Base-by-base conservation (phyloP, 306 rosid genomes). In the Quercus gilva region DNA sequence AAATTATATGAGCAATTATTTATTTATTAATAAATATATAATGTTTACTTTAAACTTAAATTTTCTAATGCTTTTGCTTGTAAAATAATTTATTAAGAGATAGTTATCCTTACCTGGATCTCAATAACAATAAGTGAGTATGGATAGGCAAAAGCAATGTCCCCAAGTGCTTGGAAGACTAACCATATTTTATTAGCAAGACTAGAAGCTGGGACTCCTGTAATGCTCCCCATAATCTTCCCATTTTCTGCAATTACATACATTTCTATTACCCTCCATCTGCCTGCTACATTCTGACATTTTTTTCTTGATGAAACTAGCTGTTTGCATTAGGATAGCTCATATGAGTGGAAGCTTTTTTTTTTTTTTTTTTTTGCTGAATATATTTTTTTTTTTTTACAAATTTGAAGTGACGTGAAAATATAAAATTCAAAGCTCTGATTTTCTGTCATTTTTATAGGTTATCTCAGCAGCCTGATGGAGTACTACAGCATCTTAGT, bases 71-170 rank as follows among this genome's bases (percentile, higher is more conserved):
- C 21, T 58, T 52, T 45, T n/a, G 19, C 20, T 76, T 59, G 65
- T 7, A 31, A 19, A 45, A 19, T n/a, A 41, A 13, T 1, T 70
- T 26, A 2, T 51, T 13, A 19, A 76, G 20, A 28, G 75, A 5
- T 33, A 33, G 26, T 43, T 2, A 63, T 28, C 4, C 41, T 49
- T 81, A 94, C 98, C 94, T 94, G 96, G 69, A 94, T 89, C 84
- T 94, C 96, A 26, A 94, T 87, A 77, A 94, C 90, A 87, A 94
- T 94, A 15, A 92, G 80, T 13, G 98, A 64, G 81, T 88, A 92
- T 56, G 98, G 98, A 78, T 89, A 94, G 20, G 98, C 87, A 82
- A 90, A 94, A 71, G 96, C 97, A 81, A 90, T 90, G 83, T 92
- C 98, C 51, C 98, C 98, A 76, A 94, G 90, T 2, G 88, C 97